phyloP scores from a whole-genome alignment of 441 rosid species.

The Dalechampia spathulata region DNA sequence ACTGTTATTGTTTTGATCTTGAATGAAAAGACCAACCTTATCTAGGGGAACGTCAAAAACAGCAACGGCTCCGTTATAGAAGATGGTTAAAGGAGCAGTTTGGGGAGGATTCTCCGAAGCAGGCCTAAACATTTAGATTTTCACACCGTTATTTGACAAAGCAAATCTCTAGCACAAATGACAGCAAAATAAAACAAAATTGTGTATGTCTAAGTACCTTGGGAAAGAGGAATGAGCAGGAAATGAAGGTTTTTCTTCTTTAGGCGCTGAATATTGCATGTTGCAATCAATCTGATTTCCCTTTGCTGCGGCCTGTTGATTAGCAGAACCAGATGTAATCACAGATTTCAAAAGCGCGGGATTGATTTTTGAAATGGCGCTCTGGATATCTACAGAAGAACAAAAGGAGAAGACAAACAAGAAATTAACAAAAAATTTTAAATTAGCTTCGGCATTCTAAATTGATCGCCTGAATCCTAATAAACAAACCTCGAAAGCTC shows the following conservation, averaged over 20 bases:
- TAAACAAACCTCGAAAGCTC: constrained; percentile 74
- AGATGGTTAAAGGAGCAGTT: constrained; percentile 73
- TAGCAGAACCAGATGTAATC: constrained; percentile 37
- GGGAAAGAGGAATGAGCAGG: constrained; percentile 30
- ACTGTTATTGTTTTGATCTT: no score
- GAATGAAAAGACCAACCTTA: constrained; percentile 51
- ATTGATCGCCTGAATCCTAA: no score
- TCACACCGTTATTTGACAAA: no score
- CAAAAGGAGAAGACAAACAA: not conserved
- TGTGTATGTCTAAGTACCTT: constrained; percentile 34
- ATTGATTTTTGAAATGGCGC: constrained; percentile 76
- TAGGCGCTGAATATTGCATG: constrained; percentile 44
- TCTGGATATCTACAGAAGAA: constrained; percentile 46
- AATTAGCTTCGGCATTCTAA: no score
- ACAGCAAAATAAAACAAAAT: no score
- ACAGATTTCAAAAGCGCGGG: constrained; percentile 68
- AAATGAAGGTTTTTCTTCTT: constrained; percentile 25
- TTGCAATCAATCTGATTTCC: constrained; percentile 13
- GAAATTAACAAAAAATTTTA: not conserved
- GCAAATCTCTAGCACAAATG: no score
- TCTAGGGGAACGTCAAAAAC: constrained; percentile 53
- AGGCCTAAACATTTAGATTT: constrained; percentile 10
- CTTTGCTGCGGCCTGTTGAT: not conserved
- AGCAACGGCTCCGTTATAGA: constrained; percentile 71
- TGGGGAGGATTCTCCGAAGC: constrained; percentile 20